Conservation (phyloP, 1,284 basidiomycete genomes). For the Fomitopsis palustris region DNA sequence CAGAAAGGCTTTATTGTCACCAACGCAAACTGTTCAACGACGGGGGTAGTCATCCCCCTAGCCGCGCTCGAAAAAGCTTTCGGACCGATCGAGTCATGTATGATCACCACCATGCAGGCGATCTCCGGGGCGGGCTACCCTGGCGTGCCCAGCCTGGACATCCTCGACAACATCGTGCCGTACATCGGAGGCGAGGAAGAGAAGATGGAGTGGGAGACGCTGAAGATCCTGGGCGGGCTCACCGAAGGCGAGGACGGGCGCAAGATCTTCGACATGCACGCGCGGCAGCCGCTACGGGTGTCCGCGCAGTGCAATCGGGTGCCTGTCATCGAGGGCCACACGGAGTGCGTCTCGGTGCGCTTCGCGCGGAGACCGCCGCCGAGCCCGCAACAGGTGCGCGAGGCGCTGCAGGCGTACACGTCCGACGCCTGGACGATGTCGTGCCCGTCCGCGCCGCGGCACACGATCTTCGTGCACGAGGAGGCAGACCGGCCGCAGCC, state of each 20-base stretch:
- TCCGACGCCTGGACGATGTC: constrained; percentile 79
- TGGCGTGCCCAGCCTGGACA: constrained; percentile 88
- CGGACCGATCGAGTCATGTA: constrained; percentile 86
- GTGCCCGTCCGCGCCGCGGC: constrained; percentile 84
- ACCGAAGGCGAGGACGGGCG: constrained; percentile 47
- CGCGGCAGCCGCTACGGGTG: constrained; percentile 75
- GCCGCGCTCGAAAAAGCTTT: constrained; percentile 91
- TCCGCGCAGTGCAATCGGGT: constrained; percentile 60
- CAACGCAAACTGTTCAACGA: constrained; percentile 99
- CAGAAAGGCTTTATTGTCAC: constrained; percentile 94
- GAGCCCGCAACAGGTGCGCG: constrained; percentile 82
- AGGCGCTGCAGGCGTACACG: constrained; percentile 74
- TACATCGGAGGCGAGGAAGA: constrained; percentile 96
- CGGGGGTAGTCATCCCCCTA: constrained; percentile 90
- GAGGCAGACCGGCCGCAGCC: constrained; percentile 94
- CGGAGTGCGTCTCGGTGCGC: constrained; percentile 86
- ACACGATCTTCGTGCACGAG: constrained; percentile 91
- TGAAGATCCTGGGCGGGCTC: constrained; percentile 93
- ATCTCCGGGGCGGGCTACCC: constrained; percentile 98
- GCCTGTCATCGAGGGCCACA: constrained; percentile 90
- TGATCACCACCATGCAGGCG: constrained; percentile 97
- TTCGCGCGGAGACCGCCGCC: constrained; percentile 84
- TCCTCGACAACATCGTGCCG: constrained; percentile 95
- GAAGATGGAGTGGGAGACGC: constrained; percentile 98
- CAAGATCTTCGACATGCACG: constrained; percentile 83